Percentiles rank a stretch among this genome's conserved stretches.
Evolutionary conservation across 2,329 filamentous ascomycete species (phyloP).

Genomic region (Sporothrix brunneoviolacea): DNA sequence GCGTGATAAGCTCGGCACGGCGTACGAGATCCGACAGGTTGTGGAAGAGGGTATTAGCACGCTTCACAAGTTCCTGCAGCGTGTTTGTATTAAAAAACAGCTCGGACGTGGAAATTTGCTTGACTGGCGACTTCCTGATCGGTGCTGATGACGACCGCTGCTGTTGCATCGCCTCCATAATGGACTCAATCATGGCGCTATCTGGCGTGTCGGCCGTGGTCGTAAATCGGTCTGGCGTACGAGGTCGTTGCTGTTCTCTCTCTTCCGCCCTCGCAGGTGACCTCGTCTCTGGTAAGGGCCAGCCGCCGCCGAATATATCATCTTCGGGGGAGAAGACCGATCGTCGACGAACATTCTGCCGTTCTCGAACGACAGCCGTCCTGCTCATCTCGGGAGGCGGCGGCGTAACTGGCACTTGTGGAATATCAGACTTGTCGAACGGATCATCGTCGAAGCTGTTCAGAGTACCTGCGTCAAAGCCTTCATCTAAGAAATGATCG

Average conservation of each 20-base stretch:
- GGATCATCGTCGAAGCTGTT: constrained; percentile 38
- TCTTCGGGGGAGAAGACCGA: constrained; percentile 61
- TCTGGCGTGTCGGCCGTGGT: constrained; percentile 24
- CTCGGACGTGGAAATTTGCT: constrained; percentile 38
- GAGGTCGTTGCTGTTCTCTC: constrained; percentile 29
- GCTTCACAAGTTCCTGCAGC: constrained; percentile 58
- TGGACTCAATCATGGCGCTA: constrained; percentile 49
- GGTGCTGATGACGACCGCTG: constrained; percentile 41
- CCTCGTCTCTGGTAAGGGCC: constrained; percentile 37
- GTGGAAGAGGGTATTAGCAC: constrained; percentile 54
- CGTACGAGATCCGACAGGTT: constrained; percentile 54
- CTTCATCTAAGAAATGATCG: constrained; percentile 40
- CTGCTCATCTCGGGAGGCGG: constrained; percentile 35
- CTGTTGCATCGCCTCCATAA: constrained; percentile 58
- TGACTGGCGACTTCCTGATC: constrained; percentile 26
- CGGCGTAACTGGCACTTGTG: background rate
- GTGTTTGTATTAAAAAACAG: constrained; percentile 64
- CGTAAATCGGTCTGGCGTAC: constrained; percentile 31
- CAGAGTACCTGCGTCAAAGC: constrained; percentile 40
- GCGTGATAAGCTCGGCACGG: constrained; percentile 50
- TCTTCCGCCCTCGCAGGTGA: constrained; percentile 29
- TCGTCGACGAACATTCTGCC: constrained; percentile 44
- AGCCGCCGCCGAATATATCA: constrained; percentile 55
- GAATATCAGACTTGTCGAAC: constrained; percentile 33
- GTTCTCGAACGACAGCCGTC: constrained; percentile 49